Percentiles rank a stretch among this genome's conserved stretches.
Conservation (phyloP, 768 basidiomycete genomes). For the Tylopilus sp. region DNA sequence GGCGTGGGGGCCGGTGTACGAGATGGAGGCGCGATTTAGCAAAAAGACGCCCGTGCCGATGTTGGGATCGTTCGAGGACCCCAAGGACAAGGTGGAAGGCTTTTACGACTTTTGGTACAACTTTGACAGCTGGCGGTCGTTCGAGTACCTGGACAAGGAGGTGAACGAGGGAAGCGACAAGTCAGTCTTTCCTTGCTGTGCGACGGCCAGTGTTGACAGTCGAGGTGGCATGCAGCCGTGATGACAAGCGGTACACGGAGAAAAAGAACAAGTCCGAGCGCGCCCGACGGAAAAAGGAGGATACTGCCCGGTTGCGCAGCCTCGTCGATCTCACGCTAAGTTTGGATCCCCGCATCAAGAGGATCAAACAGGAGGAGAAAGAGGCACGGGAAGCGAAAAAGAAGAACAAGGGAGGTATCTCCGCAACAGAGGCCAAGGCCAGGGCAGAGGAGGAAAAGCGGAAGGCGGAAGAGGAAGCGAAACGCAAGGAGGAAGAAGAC, state of each 20-base stretch:
- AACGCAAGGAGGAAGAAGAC: slow-evolving; percentile 80
- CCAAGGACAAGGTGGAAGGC: slow-evolving; percentile 79
- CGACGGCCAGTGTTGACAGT: slow-evolving; percentile 10
- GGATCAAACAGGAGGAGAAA: slow-evolving; percentile 96
- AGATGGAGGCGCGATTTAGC: slow-evolving; percentile 91
- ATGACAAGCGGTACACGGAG: slow-evolving; percentile 98
- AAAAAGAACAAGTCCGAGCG: slow-evolving; percentile 99
- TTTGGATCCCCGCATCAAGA: slow-evolving; percentile 92
- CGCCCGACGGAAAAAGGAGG: slow-evolving; percentile 94
- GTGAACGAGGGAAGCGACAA: slow-evolving; percentile 96
- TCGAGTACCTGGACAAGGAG: slow-evolving; percentile 98
- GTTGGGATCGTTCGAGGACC: slow-evolving; percentile 65
- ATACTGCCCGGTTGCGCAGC: slow-evolving; percentile 82
- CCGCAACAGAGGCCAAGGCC: slow-evolving; percentile 47
- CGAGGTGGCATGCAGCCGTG: slow-evolving; percentile 56
- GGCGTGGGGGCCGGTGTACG: slow-evolving; percentile 77
- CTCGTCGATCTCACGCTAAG: slow-evolving; percentile 84
- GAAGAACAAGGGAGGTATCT: slow-evolving; percentile 43
- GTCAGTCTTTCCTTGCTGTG: slow-evolving; percentile 40
- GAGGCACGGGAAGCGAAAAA: slow-evolving; percentile 92
- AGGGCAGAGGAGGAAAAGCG: slow-evolving; percentile 55
- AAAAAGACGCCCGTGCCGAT: slow-evolving; percentile 77
- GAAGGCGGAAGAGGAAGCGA: slow-evolving; percentile 69
- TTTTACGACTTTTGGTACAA: slow-evolving; percentile 99
- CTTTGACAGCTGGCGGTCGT: slow-evolving; percentile 97